Percentiles rank a stretch among this genome's conserved stretches.
Evolutionary conservation across 177 flowering plant species (phyloP).

Genomic region (Tripterygium wilfordii): DNA sequence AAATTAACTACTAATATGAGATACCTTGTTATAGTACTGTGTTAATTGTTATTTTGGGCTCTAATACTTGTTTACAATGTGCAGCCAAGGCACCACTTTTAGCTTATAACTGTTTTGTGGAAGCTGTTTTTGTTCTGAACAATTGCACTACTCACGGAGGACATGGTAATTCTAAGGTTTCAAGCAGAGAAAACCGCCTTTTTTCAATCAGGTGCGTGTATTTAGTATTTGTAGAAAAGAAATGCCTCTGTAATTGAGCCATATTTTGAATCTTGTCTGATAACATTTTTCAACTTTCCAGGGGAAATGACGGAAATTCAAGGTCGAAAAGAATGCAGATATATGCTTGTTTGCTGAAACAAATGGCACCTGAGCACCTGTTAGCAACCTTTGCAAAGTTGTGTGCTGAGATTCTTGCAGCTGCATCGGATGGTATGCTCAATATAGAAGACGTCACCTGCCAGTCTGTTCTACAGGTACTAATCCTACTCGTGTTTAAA

Average conservation of each 20-base stretch:
- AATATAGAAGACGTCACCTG: conserved; percentile 61
- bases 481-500: background rate
- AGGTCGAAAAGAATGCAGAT: conserved; percentile 87
- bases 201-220: conserved; percentile 66
- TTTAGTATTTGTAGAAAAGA: background rate
- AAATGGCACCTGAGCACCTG: conserved; percentile 99
- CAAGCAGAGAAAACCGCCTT: conserved; percentile 36
- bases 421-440: conserved; percentile 91
- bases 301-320: conserved; percentile 78
- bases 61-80: conserved; percentile 10
- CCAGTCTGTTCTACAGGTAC: conserved; percentile 87
- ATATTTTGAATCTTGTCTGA: too few species aligned
- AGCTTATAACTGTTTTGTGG: conserved; percentile 97
- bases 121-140: conserved; percentile 86
- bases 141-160: conserved; percentile 70
- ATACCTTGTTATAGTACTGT: too few species aligned
- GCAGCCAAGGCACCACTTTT: conserved; percentile 97
- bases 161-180: conserved; percentile 40
- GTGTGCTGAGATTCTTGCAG: conserved; percentile 94
- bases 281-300: conserved; percentile 17
- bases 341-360: conserved; percentile 76
- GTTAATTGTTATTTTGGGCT: background rate
- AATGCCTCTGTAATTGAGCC: too few species aligned
- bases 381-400: conserved; percentile 92
- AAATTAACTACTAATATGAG: background rate